A percentile compares a stretch with the other conserved stretches of the same genome.
These are phyloP conservation scores for Trebouxia sp. DNA, from an alignment of 139 green algal genomes.

Conservation along the genomic window DNA sequence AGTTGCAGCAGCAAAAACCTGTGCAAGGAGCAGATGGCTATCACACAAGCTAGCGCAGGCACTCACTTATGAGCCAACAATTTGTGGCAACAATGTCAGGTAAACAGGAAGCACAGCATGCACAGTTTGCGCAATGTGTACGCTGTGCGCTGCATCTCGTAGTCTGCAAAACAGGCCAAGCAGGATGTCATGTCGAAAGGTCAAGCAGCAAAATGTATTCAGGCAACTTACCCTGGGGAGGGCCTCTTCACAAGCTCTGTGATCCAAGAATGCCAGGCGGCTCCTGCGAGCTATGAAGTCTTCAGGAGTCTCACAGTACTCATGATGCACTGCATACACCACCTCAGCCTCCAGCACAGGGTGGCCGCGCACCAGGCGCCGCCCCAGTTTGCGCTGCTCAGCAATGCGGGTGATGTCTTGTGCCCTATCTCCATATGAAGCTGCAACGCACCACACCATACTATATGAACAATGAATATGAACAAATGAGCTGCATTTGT, in stretches of 20 bases:
- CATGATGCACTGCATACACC: slow-evolving; percentile 65
- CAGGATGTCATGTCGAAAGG: background rate
- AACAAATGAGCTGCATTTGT: no score
- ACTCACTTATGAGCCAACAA: background rate
- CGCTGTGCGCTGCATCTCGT: no score
- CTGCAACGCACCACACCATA: slow-evolving; percentile 37
- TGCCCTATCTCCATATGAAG: slow-evolving; percentile 87
- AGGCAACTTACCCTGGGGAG: slow-evolving; percentile 64
- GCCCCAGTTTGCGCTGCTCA: slow-evolving; percentile 68
- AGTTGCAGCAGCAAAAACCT: background rate
- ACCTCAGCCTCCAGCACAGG: slow-evolving; percentile 93
- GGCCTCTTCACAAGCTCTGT: slow-evolving; percentile 67
- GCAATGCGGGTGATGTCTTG: slow-evolving; percentile 69
- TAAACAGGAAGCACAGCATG: background rate
- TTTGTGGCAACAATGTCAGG: background rate
- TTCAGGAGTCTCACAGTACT: slow-evolving; percentile 88
- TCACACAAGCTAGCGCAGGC: no score
- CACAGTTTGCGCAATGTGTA: background rate
- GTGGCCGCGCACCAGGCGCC: slow-evolving; percentile 82
- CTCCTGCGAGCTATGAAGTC: slow-evolving; percentile 94
- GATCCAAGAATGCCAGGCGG: slow-evolving; percentile 94
- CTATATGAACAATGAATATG: no score
- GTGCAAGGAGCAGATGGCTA: background rate
- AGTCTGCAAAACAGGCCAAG: background rate
- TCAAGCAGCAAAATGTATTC: background rate